Conservation (phyloP, 2,329 filamentous ascomycete species). For the Dactylellina parvicollis region DNA sequence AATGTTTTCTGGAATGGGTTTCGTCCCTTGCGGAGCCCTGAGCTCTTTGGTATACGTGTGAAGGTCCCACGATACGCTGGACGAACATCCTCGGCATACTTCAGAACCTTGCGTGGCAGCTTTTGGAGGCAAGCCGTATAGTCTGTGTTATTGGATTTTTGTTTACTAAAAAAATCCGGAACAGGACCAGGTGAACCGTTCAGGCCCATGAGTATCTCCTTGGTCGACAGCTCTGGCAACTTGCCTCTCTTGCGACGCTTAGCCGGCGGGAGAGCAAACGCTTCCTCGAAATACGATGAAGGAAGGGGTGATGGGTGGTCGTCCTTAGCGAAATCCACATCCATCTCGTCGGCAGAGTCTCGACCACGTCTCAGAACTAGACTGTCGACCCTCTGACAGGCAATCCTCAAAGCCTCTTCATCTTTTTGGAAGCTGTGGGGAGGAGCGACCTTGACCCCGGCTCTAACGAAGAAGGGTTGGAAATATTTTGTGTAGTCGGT, state of each 20-base stretch:
- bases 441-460: conserved; percentile 76
- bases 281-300: conserved; percentile 63
- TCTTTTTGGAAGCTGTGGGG: conserved; percentile 69
- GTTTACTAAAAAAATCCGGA: conserved; percentile 36
- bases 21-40: conserved; percentile 65
- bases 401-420: conserved; percentile 55
- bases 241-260: conserved; percentile 53
- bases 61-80: conserved; percentile 78
- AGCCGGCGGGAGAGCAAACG: conserved; percentile 51
- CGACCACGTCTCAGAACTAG: conserved; percentile 5
- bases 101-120: conserved; percentile 72
- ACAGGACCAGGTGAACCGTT: conserved; percentile 55
- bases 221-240: conserved; percentile 64
- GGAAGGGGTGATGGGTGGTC: conserved; percentile 9
- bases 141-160: conserved; percentile 54
- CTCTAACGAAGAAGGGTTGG: conserved; percentile 80
- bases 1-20: conserved; percentile 68
- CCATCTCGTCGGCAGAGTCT: conserved; percentile 33
- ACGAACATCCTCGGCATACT: conserved; percentile 73
- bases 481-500: conserved; percentile 76
- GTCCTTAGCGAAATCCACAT: conserved; percentile 28
- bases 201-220: conserved; percentile 70
- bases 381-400: conserved; percentile 59
- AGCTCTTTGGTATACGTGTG: conserved; percentile 68
- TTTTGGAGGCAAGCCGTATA: conserved; percentile 64